Conservation (phyloP, 2,329 filamentous ascomycete genomes). For the Cucurbitaria berberidis region DNA sequence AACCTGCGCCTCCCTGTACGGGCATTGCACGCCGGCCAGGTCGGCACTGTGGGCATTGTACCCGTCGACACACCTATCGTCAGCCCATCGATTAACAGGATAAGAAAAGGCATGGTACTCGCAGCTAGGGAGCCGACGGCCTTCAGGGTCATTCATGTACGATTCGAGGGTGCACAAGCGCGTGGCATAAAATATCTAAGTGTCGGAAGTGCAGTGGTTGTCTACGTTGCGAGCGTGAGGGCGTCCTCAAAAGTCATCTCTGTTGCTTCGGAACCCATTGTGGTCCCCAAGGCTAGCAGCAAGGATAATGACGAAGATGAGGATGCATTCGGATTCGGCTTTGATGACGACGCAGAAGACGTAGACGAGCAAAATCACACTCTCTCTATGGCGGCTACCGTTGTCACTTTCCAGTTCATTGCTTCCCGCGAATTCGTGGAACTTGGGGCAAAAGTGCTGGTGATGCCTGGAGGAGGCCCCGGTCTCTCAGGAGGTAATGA, state of each 20-base stretch:
- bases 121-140: slow-evolving; percentile 64
- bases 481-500: slow-evolving; percentile 63
- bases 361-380: slow-evolving; percentile 13
- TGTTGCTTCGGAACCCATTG: slow-evolving; percentile 34
- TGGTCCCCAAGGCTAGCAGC: slow-evolving; percentile 14
- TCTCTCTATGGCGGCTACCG: slow-evolving; percentile 42
- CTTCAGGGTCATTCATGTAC: slow-evolving; percentile 61
- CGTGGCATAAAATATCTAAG: slow-evolving; percentile 67
- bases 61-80: slow-evolving; percentile 41
- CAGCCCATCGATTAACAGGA: slow-evolving; percentile 45
- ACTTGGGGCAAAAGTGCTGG: slow-evolving; percentile 70
- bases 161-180: slow-evolving; percentile 63
- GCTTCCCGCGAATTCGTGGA: slow-evolving; percentile 76
- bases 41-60: slow-evolving; percentile 84
- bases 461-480: slow-evolving; percentile 73
- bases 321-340: slow-evolving; percentile 64
- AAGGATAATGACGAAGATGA: slow-evolving; percentile 32
- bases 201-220: slow-evolving; percentile 73
- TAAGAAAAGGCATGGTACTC: slow-evolving; percentile 83
- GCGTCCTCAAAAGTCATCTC: slow-evolving; percentile 77
- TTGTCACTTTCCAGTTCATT: slow-evolving; percentile 70
- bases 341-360: slow-evolving; percentile 55
- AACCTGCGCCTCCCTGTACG: slow-evolving; percentile 85
- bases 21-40: slow-evolving; percentile 77
- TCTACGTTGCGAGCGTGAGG: slow-evolving; percentile 87